These are phyloP conservation scores for Phanerochaete sordida DNA, from an alignment of 768 basidiomycete genomes.

Conservation along the genomic window DNA sequence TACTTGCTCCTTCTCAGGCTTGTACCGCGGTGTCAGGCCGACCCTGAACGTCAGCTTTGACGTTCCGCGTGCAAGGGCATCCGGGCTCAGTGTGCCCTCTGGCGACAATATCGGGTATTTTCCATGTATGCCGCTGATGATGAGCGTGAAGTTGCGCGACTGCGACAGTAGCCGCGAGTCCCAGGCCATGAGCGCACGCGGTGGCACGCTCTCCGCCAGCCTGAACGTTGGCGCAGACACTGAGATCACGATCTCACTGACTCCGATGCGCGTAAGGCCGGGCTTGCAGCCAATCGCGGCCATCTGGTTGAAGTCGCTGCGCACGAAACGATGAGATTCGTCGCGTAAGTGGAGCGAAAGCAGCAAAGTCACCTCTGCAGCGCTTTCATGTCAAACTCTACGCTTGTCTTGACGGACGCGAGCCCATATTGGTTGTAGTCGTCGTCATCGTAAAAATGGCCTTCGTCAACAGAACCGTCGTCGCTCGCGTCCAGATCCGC, in stretches of 20 bases:
- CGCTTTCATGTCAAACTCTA: slow-evolving; percentile 7
- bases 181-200: slow-evolving; percentile 72
- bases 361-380: slow-evolving; percentile 17
- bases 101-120: slow-evolving; percentile 49
- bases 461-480: slow-evolving; percentile 32
- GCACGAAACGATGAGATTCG: neutral
- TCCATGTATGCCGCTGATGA: slow-evolving; percentile 54
- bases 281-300: slow-evolving; percentile 56
- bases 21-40: slow-evolving; percentile 57
- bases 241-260: slow-evolving; percentile 50
- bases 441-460: slow-evolving; percentile 36
- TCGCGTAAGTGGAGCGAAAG: neutral
- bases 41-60: slow-evolving; percentile 50
- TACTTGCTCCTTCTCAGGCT: slow-evolving; percentile 50
- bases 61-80: slow-evolving; percentile 31
- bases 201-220: slow-evolving; percentile 50
- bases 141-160: slow-evolving; percentile 57
- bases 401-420: neutral
- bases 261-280: slow-evolving; percentile 49
- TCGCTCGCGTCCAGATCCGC: slow-evolving; percentile 28
- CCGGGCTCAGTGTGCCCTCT: slow-evolving; percentile 29
- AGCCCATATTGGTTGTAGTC: slow-evolving; percentile 6
- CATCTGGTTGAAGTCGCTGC: slow-evolving; percentile 59
- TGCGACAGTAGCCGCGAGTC: slow-evolving; percentile 59
- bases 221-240: slow-evolving; percentile 53